A percentile compares a stretch with the other conserved stretches of the same genome.
Evolutionary conservation across 1,284 basidiomycete species (phyloP).

Genomic region (Exobasidium rhododendri): DNA sequence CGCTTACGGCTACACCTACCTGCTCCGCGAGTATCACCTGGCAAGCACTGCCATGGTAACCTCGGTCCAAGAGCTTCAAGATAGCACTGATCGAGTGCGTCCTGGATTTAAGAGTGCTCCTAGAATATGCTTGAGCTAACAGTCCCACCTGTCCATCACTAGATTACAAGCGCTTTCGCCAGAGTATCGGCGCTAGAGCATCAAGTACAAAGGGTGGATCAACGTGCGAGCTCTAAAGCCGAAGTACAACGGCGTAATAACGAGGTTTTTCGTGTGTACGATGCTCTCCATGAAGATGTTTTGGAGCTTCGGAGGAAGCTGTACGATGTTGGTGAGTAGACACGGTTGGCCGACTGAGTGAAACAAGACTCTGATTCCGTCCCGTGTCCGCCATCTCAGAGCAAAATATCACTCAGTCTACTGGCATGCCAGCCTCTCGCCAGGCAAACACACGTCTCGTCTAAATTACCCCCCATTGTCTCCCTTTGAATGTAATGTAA

Average conservation of each 20-base stretch:
- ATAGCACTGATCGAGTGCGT: too few species aligned
- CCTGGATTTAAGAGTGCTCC: too few species aligned
- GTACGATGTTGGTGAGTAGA: constrained; percentile 3
- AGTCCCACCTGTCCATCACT: neutral
- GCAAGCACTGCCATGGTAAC: constrained; percentile 77
- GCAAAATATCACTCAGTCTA: neutral
- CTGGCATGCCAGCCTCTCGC: neutral
- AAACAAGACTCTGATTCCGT: too few species aligned
- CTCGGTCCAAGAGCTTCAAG: constrained; percentile 79
- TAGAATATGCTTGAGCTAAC: too few species aligned
- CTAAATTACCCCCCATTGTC: neutral
- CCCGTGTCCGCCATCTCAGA: neutral
- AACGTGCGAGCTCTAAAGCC: constrained; percentile 1
- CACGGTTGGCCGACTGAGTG: too few species aligned
- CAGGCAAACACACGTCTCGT: constrained; percentile 5
- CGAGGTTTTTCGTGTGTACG: constrained; percentile 10
- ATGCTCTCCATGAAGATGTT: constrained; percentile 11
- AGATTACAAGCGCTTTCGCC: neutral
- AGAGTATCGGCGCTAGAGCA: constrained; percentile 8
- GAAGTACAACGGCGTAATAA: constrained; percentile 2
- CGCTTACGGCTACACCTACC: constrained; percentile 77
- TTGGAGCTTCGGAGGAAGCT: neutral
- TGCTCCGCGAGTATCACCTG: constrained; percentile 83
- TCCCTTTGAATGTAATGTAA: constrained; percentile 1
- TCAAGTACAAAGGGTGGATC: neutral